These are phyloP conservation scores for Solanum etuberosum DNA, from an alignment of 257 asterid genomes.

Conservation along the genomic window DNA sequence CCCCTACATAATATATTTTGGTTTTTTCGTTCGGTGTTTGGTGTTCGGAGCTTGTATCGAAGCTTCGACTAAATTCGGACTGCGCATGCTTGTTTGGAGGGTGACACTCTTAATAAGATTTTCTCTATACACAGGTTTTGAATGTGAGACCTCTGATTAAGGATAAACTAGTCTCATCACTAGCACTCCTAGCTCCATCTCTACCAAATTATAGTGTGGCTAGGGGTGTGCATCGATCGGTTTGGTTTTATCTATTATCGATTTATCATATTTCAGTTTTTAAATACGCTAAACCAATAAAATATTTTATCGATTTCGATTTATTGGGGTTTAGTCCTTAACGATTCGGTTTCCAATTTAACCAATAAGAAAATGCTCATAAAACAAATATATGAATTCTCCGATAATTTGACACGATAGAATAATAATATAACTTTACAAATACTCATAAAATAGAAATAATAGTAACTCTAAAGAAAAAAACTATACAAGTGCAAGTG, in stretches of 20 bases:
- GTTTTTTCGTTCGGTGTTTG: neutral
- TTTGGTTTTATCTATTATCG: no score
- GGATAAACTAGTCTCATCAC: neutral
- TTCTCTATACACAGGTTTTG: neutral
- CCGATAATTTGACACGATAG: neutral
- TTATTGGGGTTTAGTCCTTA: no score
- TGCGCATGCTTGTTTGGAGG: no score
- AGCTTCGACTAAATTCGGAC: no score
- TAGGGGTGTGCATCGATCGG: neutral
- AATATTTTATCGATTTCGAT: no score
- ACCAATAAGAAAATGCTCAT: neutral
- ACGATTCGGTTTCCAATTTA: no score
- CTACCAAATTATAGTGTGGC: neutral
- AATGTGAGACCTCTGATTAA: neutral
- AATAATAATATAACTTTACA: no score
- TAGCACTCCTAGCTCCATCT: no score
- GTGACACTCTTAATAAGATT: neutral
- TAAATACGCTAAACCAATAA: no score
- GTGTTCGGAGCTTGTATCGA: neutral
- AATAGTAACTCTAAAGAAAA: neutral
- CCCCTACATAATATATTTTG: neutral
- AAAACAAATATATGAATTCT: no score
- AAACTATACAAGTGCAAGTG: neutral
- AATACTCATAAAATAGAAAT: neutral
- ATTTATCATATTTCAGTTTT: no score